phyloP scores from a whole-genome alignment of 805 yeast genomes.

The Cyberlindnera mrakii region DNA sequence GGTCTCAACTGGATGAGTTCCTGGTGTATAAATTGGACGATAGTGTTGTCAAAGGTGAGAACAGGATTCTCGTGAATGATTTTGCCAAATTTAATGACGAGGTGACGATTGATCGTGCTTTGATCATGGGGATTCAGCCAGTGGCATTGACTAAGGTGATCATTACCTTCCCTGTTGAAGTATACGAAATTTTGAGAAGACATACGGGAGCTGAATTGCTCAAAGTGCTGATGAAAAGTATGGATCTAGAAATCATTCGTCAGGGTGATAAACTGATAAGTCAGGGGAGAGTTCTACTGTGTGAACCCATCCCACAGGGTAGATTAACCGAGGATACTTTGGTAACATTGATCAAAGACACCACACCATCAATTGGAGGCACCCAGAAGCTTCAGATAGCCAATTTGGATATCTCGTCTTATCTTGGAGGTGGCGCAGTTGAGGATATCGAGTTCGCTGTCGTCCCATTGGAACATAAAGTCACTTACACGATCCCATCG shows the following conservation, averaged over 20 bases:
- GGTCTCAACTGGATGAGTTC: conserved; percentile 10
- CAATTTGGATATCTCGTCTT: conserved; percentile 13
- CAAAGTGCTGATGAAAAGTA: conserved; percentile 3
- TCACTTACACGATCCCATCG: conserved; percentile 6
- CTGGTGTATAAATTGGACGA: conserved; percentile 5
- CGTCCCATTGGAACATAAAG: not conserved
- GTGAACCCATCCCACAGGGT: conserved; percentile 78
- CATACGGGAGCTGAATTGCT: conserved; percentile 13
- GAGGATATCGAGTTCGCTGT: conserved; percentile 3
- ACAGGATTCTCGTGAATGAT: conserved; percentile 6
- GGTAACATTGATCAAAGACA: conserved; percentile 44
- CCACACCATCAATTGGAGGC: not conserved
- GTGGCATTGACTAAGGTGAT: conserved; percentile 14
- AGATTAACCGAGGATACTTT: conserved; percentile 37
- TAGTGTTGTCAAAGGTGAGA: not conserved
- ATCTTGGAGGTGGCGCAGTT: conserved; percentile 2
- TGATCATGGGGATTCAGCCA: conserved; percentile 11
- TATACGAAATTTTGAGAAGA: conserved; percentile 13
- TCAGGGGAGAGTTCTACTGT: conserved; percentile 43
- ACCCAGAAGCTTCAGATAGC: too few species aligned
- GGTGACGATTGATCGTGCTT: conserved; percentile 17
- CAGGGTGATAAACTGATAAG: conserved; percentile 15
- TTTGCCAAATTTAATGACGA: conserved; percentile 11
- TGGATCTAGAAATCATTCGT: conserved; percentile 11
- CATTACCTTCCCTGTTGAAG: conserved; percentile 17